phyloP scores from a whole-genome alignment of 2,329 filamentous ascomycete species.

The Plenodomus tracheiphilus region DNA sequence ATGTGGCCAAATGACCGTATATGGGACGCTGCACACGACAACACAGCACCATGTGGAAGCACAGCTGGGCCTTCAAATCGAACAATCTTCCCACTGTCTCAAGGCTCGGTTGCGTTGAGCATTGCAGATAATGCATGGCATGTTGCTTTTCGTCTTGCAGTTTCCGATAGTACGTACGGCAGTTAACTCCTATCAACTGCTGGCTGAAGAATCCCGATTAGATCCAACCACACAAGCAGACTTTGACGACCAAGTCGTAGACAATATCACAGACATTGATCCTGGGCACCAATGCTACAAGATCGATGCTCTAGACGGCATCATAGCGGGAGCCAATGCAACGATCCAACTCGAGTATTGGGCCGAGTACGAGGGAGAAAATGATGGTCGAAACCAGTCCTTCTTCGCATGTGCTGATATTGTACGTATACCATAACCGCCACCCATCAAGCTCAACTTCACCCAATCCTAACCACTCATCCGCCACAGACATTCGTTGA shows the following conservation, averaged over 20 bases:
- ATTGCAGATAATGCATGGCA: slow-evolving; percentile 62
- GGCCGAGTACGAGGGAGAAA: slow-evolving; percentile 47
- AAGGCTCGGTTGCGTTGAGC: slow-evolving; percentile 59
- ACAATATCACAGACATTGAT: slow-evolving; percentile 45
- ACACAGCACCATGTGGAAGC: slow-evolving; percentile 62
- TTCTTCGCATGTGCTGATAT: slow-evolving; percentile 55
- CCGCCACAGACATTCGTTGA: slow-evolving; percentile 44
- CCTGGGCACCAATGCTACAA: slow-evolving; percentile 53
- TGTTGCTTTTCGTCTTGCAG: slow-evolving; percentile 59
- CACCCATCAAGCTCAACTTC: not conserved
- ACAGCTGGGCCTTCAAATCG: slow-evolving; percentile 52
- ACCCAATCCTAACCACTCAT: not conserved
- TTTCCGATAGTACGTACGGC: slow-evolving; percentile 51
- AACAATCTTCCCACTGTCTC: slow-evolving; percentile 61
- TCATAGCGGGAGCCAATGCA: slow-evolving; percentile 47
- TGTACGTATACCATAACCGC: slow-evolving; percentile 16
- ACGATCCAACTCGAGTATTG: slow-evolving; percentile 53
- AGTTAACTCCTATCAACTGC: not conserved
- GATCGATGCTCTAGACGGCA: slow-evolving; percentile 38
- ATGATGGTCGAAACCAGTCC: slow-evolving; percentile 44
- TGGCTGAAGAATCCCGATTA: slow-evolving; percentile 11
- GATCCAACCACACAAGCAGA: slow-evolving; percentile 47
- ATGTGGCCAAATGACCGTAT: slow-evolving; percentile 63
- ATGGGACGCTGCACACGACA: slow-evolving; percentile 60
- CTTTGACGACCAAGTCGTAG: slow-evolving; percentile 43